A percentile compares a stretch with the other conserved stretches of the same genome.
phyloP scores from a whole-genome alignment of 768 basidiomycete species.

The Lactarius akahatsu region DNA sequence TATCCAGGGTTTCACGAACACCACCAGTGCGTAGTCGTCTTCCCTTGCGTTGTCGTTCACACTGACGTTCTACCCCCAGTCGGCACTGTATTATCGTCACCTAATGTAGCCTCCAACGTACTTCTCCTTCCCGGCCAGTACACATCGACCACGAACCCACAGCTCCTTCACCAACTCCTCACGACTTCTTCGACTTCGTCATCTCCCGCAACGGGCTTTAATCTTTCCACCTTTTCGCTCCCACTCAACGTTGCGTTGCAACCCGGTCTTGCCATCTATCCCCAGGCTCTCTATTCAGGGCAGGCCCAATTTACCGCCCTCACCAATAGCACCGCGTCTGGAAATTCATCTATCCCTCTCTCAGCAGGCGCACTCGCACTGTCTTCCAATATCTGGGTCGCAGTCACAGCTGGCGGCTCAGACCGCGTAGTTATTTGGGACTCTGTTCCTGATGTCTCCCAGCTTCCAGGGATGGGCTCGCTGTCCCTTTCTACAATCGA shows the following conservation, averaged over 20 bases:
- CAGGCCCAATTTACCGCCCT: slow-evolving; percentile 58
- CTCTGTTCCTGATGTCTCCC: slow-evolving; percentile 68
- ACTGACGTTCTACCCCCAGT: slow-evolving; percentile 44
- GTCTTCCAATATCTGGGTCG: slow-evolving; percentile 68
- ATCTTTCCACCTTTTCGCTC: slow-evolving; percentile 52
- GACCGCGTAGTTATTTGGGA: slow-evolving; percentile 76
- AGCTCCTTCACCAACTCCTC: slow-evolving; percentile 65
- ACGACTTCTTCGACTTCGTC: slow-evolving; percentile 63
- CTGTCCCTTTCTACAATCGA: slow-evolving; percentile 70
- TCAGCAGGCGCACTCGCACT: slow-evolving; percentile 62
- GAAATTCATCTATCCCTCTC: slow-evolving; percentile 42
- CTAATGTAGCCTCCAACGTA: slow-evolving; percentile 51
- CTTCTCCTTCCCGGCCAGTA: slow-evolving; percentile 79
- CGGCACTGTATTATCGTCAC: slow-evolving; percentile 61
- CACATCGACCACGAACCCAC: slow-evolving; percentile 65
- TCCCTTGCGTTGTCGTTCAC: slow-evolving; percentile 26
- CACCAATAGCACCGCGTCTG: slow-evolving; percentile 48
- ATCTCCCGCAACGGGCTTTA: slow-evolving; percentile 63
- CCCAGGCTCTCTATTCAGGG: slow-evolving; percentile 63
- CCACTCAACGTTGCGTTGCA: slow-evolving; percentile 67
- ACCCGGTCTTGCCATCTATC: slow-evolving; percentile 67
- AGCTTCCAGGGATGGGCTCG: slow-evolving; percentile 55
- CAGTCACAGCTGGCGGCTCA: slow-evolving; percentile 53
- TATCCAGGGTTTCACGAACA: slow-evolving; percentile 74
- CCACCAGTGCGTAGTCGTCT: slow-evolving; percentile 50